phyloP scores from a whole-genome alignment of 495 filamentous ascomycete genomes.

The Melanomma pulvis-pyrius region DNA sequence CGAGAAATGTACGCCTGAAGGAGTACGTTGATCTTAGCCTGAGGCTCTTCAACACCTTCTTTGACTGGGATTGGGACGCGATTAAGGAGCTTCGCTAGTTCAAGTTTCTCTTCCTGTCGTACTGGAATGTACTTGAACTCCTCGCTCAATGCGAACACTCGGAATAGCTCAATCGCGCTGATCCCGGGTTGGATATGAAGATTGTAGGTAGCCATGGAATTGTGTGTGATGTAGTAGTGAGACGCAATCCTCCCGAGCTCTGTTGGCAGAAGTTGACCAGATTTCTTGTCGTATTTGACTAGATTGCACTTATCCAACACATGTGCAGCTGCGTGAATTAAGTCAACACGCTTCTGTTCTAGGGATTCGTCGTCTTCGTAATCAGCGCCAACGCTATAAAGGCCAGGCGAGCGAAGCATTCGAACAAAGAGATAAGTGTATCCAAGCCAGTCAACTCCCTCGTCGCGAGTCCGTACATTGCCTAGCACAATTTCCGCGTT shows the following conservation, averaged over 20 bases:
- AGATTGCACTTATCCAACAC: constrained; percentile 86
- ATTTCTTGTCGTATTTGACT: constrained; percentile 93
- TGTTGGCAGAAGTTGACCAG: constrained; percentile 84
- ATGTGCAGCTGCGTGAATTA: constrained; percentile 89
- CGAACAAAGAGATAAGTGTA: constrained; percentile 98
- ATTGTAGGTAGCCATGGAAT: constrained; percentile 95
- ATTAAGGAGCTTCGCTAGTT: constrained; percentile 86
- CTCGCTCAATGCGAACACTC: constrained; percentile 94
- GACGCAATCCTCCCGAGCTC: constrained; percentile 94
- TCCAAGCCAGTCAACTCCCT: constrained; percentile 97
- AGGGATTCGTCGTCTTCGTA: constrained; percentile 90
- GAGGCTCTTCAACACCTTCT: constrained; percentile 94
- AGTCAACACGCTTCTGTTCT: constrained; percentile 94
- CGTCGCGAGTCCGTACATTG: constrained; percentile 88
- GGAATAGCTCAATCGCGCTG: constrained; percentile 90
- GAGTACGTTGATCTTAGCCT: constrained; percentile 98
- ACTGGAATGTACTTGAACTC: constrained; percentile 99
- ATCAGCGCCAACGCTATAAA: constrained; percentile 94
- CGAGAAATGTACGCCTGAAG: constrained; percentile 96
- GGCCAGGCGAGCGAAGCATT: constrained; percentile 92
- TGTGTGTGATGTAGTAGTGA: constrained; percentile 97
- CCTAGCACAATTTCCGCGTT: constrained; percentile 97
- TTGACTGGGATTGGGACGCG: constrained; percentile 96
- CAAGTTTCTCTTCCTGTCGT: constrained; percentile 94
- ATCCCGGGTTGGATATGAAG: constrained; percentile 92